Evolutionary conservation across 164 flowering plant species (phyloP), one percentile per base, ranked within the genome.

Genomic region (Tetracentron sinense): DNA sequence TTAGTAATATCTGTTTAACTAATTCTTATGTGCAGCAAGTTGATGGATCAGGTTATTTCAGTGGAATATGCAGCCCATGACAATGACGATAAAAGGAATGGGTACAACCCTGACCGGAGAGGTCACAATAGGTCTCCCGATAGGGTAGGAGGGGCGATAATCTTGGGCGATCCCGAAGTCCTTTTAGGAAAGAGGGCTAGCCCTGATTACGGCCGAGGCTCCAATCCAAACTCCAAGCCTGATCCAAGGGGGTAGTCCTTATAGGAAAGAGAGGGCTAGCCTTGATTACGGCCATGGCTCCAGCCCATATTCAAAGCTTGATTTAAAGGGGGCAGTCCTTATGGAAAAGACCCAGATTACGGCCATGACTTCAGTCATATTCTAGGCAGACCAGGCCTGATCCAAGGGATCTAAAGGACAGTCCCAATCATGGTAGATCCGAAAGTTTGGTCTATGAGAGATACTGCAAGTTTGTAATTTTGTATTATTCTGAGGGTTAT

Each of bases 61-160:
- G 99, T 94, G 64, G 99, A 94, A 61, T 94, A 87, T 83, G 95
- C 99, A 26, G 83, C 78, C 19, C 79, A 88, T 35, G 97, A 94
- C 81, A 95, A 94, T 73, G 97, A 91, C 72, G 98, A 84, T 6
- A 80, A 73, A 63, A 78, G 78, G 69, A 79, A 83, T 76, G 92
- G 89, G 2, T 58, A 77, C 58, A 84, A 90, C 64, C 95, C 95
- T 61, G 90, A 80, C 11, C 73, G 85, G 58, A 71, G 81, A 54
- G 83, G 81, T 8, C 73, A 79, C 19, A 78, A 69, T 73, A 78
- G 77, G 79, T 64, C 76, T 28, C 86, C 91, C 0, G 79, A 81
- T 25, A 64, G 82, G 25, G 85, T 29, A 72, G 74, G n/a, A n/a
- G n/a, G 57, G 48, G 5, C 23, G 52, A 25, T 23, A 23, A 23